Percentiles rank a stretch among this genome's conserved stretches.
phyloP scores from a whole-genome alignment of 2,329 filamentous ascomycete genomes.

The Phaeoacremonium minimum region DNA sequence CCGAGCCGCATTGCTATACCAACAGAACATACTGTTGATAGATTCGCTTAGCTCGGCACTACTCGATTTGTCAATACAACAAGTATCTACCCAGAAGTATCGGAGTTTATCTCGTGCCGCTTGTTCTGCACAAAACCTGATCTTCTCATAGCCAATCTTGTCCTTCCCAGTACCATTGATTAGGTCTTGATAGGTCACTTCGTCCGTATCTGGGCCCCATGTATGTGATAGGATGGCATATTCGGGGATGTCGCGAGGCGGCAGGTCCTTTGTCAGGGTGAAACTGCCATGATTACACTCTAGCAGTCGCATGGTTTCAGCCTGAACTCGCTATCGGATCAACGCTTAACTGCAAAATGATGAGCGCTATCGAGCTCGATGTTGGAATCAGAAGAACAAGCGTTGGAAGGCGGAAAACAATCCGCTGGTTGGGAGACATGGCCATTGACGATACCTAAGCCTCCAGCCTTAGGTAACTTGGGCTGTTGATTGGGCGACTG shows the following conservation, averaged over 20 bases:
- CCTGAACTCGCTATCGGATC: too few species aligned
- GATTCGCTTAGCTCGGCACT: slow-evolving; percentile 8
- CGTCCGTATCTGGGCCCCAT: slow-evolving; percentile 12
- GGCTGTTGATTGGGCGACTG: too few species aligned
- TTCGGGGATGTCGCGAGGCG: slow-evolving; percentile 2
- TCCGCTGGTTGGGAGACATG: too few species aligned
- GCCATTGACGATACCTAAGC: too few species aligned
- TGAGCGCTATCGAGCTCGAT: too few species aligned
- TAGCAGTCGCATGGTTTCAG: slow-evolving; percentile 7
- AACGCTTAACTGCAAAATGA: too few species aligned
- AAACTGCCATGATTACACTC: slow-evolving; percentile 1
- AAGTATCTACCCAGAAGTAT: slow-evolving; percentile 6
- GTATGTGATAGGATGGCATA: slow-evolving; percentile 20
- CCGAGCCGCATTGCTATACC: slow-evolving; percentile 5
- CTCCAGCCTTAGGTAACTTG: too few species aligned
- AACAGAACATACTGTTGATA: slow-evolving; percentile 3
- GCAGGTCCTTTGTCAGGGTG: slow-evolving; percentile 3
- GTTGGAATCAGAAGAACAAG: too few species aligned
- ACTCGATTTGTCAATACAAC: slow-evolving; percentile 3
- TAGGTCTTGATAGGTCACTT: slow-evolving; percentile 11
- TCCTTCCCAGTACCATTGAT: not conserved
- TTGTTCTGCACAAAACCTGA: slow-evolving; percentile 3
- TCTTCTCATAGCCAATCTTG: slow-evolving; percentile 5
- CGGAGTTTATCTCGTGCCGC: not conserved
- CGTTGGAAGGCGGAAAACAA: too few species aligned